Conservation (phyloP, 1,139 yeast genomes). For the Kluyveromyces sp. region DNA sequence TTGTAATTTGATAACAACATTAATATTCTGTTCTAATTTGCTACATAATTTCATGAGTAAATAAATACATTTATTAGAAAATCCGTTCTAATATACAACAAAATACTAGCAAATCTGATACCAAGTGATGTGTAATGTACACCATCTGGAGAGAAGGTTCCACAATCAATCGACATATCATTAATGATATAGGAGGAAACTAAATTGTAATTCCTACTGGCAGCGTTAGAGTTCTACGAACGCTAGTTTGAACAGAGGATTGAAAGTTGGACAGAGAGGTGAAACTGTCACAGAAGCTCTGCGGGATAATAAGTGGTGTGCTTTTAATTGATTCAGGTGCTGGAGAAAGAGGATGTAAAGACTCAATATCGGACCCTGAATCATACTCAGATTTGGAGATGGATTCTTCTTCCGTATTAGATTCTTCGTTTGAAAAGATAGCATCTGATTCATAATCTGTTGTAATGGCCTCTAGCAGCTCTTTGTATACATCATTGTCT, state of each 20-base stretch:
- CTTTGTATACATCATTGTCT: slow-evolving; percentile 8
- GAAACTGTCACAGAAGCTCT: slow-evolving; percentile 1
- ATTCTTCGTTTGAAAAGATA: neutral
- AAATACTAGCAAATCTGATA: neutral
- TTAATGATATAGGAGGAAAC: neutral
- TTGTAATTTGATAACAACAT: neutral
- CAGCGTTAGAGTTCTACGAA: slow-evolving; percentile 25
- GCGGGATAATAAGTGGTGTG: neutral
- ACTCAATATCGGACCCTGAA: neutral
- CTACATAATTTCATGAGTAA: neutral
- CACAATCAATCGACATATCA: neutral
- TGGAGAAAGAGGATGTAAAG: no score
- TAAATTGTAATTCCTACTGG: slow-evolving; percentile 21
- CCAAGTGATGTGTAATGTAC: neutral
- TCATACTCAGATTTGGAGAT: neutral
- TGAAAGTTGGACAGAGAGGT: slow-evolving; percentile 4
- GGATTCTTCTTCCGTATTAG: neutral
- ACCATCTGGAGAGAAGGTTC: neutral
- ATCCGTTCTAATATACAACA: neutral
- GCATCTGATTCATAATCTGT: slow-evolving; percentile 8
- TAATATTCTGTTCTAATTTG: neutral
- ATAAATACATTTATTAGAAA: neutral
- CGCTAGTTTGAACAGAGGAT: slow-evolving; percentile 7
- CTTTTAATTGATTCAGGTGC: neutral
- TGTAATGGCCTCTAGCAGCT: slow-evolving; percentile 18